phyloP scores from a whole-genome alignment of 768 basidiomycete genomes.

The Tremella yokohamensis region DNA sequence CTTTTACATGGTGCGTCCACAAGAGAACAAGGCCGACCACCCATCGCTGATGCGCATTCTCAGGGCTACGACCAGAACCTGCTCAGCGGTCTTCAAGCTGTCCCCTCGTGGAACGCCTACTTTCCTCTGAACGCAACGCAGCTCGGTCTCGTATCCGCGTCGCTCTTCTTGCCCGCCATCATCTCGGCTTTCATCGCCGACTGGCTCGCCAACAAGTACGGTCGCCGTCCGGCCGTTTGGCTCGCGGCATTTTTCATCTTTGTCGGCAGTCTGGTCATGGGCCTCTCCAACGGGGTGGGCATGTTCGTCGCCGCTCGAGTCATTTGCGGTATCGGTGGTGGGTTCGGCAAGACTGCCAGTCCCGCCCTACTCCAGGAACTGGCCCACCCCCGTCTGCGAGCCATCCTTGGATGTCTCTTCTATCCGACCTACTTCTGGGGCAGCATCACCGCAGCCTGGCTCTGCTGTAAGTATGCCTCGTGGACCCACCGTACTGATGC shows the following conservation, averaged over 20 bases:
- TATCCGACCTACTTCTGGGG: slow-evolving; percentile 11
- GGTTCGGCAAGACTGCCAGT: background rate
- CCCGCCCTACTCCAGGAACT: background rate
- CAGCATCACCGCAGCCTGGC: slow-evolving; percentile 12
- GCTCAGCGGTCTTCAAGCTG: too few species aligned
- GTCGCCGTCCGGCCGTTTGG: background rate
- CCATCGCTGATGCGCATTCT: too few species aligned
- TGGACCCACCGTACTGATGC: too few species aligned
- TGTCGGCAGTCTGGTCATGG: slow-evolving; percentile 1
- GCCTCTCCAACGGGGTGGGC: background rate
- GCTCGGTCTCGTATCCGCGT: too few species aligned
- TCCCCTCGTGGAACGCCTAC: too few species aligned
- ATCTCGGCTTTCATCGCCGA: too few species aligned
- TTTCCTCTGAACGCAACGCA: too few species aligned
- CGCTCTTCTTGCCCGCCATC: too few species aligned
- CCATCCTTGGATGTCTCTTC: slow-evolving; percentile 1
- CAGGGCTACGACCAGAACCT: too few species aligned
- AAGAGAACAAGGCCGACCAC: too few species aligned
- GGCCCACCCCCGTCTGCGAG: slow-evolving; percentile 3
- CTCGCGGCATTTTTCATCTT: background rate
- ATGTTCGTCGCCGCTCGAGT: background rate
- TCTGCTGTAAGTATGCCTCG: slow-evolving; percentile 10
- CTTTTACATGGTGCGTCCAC: too few species aligned
- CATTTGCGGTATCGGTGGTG: background rate
- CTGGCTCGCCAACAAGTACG: background rate